Evolutionary conservation across 169 alveolate species (phyloP).

Genomic region (Babesia gibsoni): DNA sequence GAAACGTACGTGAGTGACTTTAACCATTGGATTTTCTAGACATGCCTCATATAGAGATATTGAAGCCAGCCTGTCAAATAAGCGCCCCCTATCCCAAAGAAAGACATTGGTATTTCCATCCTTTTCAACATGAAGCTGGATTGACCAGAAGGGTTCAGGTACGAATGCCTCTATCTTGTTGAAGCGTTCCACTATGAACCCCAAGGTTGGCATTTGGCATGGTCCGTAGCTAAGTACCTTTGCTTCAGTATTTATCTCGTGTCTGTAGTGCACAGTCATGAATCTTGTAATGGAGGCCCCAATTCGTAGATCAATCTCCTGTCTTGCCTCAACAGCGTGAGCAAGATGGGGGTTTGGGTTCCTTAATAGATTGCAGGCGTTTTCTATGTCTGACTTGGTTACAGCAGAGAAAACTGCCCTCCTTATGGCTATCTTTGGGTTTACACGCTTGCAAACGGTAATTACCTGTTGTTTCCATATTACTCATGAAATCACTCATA

Average conservation of each 20-base stretch:
- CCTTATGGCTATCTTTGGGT: constrained; percentile 60
- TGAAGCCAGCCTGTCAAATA: constrained; percentile 79
- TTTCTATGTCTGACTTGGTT: constrained; percentile 83
- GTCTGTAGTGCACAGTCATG: constrained; percentile 69
- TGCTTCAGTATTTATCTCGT: constrained; percentile 72
- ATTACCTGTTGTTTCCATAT: constrained; percentile 67
- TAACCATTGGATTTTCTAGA: constrained; percentile 63
- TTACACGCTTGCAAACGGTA: constrained; percentile 39
- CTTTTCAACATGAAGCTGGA: constrained; percentile 74
- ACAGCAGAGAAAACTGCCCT: constrained; percentile 98
- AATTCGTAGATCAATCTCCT: constrained; percentile 93
- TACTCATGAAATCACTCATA: constrained; percentile 64
- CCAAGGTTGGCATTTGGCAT: constrained; percentile 98
- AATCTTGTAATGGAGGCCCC: constrained; percentile 78
- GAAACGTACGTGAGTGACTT: constrained; percentile 62
- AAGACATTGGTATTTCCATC: constrained; percentile 55
- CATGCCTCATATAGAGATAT: constrained; percentile 73
- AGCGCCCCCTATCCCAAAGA: constrained; percentile 72
- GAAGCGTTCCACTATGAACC: constrained; percentile 96
- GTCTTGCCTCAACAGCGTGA: constrained; percentile 95
- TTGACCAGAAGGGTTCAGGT: constrained; percentile 91
- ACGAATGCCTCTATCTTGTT: constrained; percentile 85
- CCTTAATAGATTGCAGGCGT: constrained; percentile 86
- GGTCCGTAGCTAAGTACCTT: constrained; percentile 94
- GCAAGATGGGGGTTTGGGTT: constrained; percentile 92